These are phyloP conservation scores for Mycena leptocephala DNA, from an alignment of 768 basidiomycete species.

Conservation along the genomic window DNA sequence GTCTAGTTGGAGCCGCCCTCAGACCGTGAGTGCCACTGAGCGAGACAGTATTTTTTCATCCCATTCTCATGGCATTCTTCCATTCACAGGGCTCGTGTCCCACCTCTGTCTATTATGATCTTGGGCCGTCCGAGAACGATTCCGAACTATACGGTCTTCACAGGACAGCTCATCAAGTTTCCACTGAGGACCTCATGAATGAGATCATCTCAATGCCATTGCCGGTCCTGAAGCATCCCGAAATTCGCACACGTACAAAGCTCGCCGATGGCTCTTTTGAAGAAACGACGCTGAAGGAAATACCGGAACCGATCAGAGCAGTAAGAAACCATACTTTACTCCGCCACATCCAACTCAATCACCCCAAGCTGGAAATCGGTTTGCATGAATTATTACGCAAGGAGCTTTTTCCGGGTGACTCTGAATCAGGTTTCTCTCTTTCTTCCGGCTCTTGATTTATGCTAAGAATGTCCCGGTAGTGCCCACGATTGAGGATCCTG, in stretches of 20 bases:
- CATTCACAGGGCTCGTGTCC: not conserved
- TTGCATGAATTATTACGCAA: not conserved
- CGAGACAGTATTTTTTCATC: not conserved
- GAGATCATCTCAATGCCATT: not conserved
- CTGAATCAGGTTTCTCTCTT: not conserved
- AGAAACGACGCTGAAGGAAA: not conserved
- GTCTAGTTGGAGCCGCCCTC: not conserved
- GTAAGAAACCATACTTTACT: not conserved
- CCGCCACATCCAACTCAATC: not conserved
- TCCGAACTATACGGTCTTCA: not conserved
- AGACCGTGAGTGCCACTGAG: not conserved
- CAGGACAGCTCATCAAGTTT: not conserved
- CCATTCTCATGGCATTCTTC: no score
- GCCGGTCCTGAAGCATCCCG: not conserved
- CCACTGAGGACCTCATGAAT: not conserved
- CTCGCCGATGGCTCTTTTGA: not conserved
- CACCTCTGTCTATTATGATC: not conserved
- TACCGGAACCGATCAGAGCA: not conserved
- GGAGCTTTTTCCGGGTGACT: not conserved
- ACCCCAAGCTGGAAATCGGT: not conserved
- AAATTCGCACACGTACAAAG: not conserved
- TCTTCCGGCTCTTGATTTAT: not conserved
- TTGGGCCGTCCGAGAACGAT: not conserved
- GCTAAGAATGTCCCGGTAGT: not conserved
- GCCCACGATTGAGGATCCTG: not conserved